Evolutionary conservation across 2,329 filamentous ascomycete genomes (phyloP).

Genomic region (Exophiala viscosa): DNA sequence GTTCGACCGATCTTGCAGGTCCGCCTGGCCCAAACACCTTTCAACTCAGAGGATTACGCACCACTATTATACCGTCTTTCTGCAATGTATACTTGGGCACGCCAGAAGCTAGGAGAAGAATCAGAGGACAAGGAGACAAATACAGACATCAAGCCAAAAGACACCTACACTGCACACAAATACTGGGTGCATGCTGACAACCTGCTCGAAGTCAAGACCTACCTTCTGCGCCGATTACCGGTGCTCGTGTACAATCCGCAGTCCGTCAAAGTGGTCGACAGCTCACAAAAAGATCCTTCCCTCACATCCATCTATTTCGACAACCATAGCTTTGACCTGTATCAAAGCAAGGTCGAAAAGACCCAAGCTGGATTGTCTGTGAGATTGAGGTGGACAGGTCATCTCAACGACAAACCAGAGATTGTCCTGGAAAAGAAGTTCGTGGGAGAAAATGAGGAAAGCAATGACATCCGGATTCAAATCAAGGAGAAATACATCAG

Average conservation of each 20-base stretch:
- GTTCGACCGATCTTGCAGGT: slow-evolving; percentile 90
- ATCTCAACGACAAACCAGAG: slow-evolving; percentile 71
- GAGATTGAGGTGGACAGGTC: slow-evolving; percentile 86
- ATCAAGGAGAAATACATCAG: slow-evolving; percentile 95
- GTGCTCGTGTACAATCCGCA: slow-evolving; percentile 91
- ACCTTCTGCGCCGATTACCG: slow-evolving; percentile 84
- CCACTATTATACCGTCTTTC: slow-evolving; percentile 84
- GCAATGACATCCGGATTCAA: slow-evolving; percentile 72
- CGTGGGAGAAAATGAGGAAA: slow-evolving; percentile 69
- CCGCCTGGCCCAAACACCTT: slow-evolving; percentile 78
- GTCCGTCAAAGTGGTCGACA: slow-evolving; percentile 75
- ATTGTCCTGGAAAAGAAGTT: slow-evolving; percentile 88
- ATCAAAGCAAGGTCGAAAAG: slow-evolving; percentile 77
- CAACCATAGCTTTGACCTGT: slow-evolving; percentile 78
- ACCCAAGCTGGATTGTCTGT: slow-evolving; percentile 74
- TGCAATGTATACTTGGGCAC: slow-evolving; percentile 91
- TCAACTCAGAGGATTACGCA: slow-evolving; percentile 93
- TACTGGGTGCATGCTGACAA: slow-evolving; percentile 98
- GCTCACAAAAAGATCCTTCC: slow-evolving; percentile 72
- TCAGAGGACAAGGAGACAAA: slow-evolving; percentile 44
- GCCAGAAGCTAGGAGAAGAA: slow-evolving; percentile 70
- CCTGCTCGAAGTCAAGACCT: slow-evolving; percentile 92
- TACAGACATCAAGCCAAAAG: slow-evolving; percentile 42
- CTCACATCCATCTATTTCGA: slow-evolving; percentile 97
- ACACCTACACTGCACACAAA: slow-evolving; percentile 80